Conservation (phyloP, 2,329 filamentous ascomycete genomes). For the Blumeria graminis region DNA sequence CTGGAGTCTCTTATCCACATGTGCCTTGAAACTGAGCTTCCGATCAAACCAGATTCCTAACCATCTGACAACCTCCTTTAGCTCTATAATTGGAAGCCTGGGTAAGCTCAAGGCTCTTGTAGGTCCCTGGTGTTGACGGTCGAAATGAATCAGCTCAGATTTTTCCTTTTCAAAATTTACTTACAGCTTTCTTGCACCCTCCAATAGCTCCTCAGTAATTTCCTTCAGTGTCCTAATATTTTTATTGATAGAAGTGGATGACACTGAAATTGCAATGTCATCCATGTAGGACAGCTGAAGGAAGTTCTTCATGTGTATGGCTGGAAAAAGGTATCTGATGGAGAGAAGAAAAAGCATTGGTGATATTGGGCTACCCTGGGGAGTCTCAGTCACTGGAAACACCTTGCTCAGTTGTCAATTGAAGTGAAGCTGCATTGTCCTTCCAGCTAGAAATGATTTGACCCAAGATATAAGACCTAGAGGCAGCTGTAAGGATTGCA, state of each 20-base stretch:
- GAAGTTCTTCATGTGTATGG: not conserved
- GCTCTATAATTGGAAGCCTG: not conserved
- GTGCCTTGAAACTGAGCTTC: not conserved
- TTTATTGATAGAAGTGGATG: not conserved
- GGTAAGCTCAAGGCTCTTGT: not conserved
- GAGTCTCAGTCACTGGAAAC: not conserved
- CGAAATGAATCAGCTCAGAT: not conserved
- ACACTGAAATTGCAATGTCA: not conserved
- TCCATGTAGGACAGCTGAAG: not conserved
- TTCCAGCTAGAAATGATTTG: not conserved
- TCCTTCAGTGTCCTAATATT: not conserved
- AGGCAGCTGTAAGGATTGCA: not conserved
- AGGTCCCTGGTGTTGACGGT: not conserved
- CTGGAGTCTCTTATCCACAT: not conserved
- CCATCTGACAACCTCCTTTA: not conserved
- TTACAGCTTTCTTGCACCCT: not conserved
- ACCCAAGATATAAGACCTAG: not conserved
- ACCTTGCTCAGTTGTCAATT: not conserved
- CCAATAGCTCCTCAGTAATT: not conserved
- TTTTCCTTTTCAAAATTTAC: not conserved
- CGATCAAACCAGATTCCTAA: not conserved
- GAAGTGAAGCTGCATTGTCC: not conserved
- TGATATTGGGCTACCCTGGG: not conserved
- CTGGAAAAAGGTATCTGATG: not conserved
- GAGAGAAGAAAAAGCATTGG: not conserved